Evolutionary conservation across 345 rosid species (phyloP), one percentile per base, ranked within the genome.

Genomic region (Lumnitzera racemosa): DNA sequence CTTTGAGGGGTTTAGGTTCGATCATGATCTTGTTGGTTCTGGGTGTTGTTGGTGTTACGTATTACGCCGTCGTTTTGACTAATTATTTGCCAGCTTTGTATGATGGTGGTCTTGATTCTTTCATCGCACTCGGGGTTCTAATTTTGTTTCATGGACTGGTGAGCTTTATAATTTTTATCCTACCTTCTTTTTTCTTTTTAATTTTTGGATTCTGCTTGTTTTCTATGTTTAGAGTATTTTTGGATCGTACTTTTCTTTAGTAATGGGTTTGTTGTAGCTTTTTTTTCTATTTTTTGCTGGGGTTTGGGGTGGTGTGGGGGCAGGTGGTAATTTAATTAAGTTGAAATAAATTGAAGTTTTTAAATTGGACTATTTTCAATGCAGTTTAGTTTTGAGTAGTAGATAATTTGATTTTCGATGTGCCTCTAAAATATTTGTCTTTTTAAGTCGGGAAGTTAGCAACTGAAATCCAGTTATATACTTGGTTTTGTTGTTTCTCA

Each of bases 11-110:
- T 58, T 83, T 94, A n/a, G 99, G 97, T 46, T 90, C 96, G 67
- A 90, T 90, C 83, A 94, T 94, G 99, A 88, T 94, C 88, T 76
- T 94, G 61, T 61, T 90, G 65, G 97, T 94, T 36, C 83, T 94
- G 11, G 99, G 96, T 0, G 83, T 94, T 68, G 92, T 94, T 10
- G 95, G 96, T 47, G 99, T 94, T 46, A 83, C 95, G 43, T 94
- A 88, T 67, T 94, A 90, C 77, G 83, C 97, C 17, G 90, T 94
- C 69, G 96, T 94, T 60, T 76, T 86, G 76, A 83, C 90, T 62
- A 86, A 76, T 77, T 95, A 90, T 56, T 96, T 90, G 46, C 97
- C 96, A 0, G 85, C 89, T 58, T 61, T 90, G 67, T 78, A 71
- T 52, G 67, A 55, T 47, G 96, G 96, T 24, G 97, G 95, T 1